These are phyloP conservation scores for Blastobotrys attinorum DNA, from an alignment of 805 yeast species.

Conservation along the genomic window DNA sequence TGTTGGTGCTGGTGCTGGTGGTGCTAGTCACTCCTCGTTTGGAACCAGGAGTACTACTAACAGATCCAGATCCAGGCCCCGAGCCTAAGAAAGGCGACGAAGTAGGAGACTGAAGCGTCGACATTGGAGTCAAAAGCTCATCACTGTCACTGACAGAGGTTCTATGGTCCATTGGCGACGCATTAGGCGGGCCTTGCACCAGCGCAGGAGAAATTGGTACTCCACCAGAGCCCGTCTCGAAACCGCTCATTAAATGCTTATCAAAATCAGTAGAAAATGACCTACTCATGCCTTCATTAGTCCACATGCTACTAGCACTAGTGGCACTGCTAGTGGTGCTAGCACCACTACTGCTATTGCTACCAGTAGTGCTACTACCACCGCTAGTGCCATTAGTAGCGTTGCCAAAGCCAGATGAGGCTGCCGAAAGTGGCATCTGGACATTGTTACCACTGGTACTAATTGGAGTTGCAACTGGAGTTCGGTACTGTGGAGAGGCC, in stretches of 20 bases:
- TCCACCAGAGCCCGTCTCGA: too few species aligned
- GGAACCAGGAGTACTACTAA: background rate
- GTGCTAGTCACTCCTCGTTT: background rate
- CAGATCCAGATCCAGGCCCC: background rate
- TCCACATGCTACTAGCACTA: background rate
- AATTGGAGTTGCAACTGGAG: background rate
- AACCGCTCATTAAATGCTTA: background rate
- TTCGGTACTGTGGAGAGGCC: background rate
- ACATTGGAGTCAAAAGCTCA: slow-evolving; percentile 7
- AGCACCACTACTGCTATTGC: background rate
- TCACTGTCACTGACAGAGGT: background rate
- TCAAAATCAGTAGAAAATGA: background rate
- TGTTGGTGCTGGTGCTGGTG: background rate
- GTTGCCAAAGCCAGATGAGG: too few species aligned
- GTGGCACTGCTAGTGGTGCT: background rate
- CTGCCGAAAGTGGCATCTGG: background rate
- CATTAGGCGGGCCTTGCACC: background rate
- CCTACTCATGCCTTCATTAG: background rate
- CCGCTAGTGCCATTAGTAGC: background rate
- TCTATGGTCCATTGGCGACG: background rate
- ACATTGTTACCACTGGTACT: background rate
- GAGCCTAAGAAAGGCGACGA: slow-evolving; percentile 4
- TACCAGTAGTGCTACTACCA: background rate
- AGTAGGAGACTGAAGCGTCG: slow-evolving; percentile 8
- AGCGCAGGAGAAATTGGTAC: background rate